phyloP scores from a whole-genome alignment of 2,329 filamentous ascomycete species.

The Penicillium sp. region DNA sequence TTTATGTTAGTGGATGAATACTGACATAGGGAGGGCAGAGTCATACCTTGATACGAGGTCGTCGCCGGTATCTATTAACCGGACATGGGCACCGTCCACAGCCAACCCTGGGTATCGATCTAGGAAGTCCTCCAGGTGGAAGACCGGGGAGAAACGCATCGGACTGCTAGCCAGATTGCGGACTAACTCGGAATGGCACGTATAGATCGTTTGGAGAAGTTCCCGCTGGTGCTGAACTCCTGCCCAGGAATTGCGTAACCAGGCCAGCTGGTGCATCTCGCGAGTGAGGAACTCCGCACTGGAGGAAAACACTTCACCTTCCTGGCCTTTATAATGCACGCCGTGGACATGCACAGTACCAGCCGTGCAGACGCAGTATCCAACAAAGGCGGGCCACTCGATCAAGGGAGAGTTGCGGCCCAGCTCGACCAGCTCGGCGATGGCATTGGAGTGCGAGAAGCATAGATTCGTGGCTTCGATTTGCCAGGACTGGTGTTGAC shows the following conservation, averaged over 20 bases:
- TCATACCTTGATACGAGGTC: slow-evolving; percentile 45
- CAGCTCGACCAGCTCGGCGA: slow-evolving; percentile 79
- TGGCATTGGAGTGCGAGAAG: slow-evolving; percentile 84
- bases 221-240: slow-evolving; percentile 80
- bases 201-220: slow-evolving; percentile 76
- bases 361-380: slow-evolving; percentile 84
- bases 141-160: slow-evolving; percentile 76
- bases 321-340: slow-evolving; percentile 71
- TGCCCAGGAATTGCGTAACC: slow-evolving; percentile 75
- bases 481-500: slow-evolving; percentile 90
- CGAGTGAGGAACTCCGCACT: slow-evolving; percentile 72
- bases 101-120: slow-evolving; percentile 74
- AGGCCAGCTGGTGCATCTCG: slow-evolving; percentile 79
- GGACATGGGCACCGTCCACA: slow-evolving; percentile 77
- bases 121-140: slow-evolving; percentile 86
- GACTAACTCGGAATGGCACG: slow-evolving; percentile 79
- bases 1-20: neutral
- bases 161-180: slow-evolving; percentile 70
- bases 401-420: slow-evolving; percentile 74
- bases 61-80: slow-evolving; percentile 67
- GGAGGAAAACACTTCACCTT: slow-evolving; percentile 67
- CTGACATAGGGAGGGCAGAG: too few relatives aligned
- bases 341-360: slow-evolving; percentile 89
- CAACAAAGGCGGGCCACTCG: slow-evolving; percentile 85
- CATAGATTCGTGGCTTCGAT: slow-evolving; percentile 89